Percentiles rank a stretch among this genome's conserved stretches.
Conservation (phyloP, 2,329 filamentous ascomycete species). For the Immersiporthe knoxdaviesiana region DNA sequence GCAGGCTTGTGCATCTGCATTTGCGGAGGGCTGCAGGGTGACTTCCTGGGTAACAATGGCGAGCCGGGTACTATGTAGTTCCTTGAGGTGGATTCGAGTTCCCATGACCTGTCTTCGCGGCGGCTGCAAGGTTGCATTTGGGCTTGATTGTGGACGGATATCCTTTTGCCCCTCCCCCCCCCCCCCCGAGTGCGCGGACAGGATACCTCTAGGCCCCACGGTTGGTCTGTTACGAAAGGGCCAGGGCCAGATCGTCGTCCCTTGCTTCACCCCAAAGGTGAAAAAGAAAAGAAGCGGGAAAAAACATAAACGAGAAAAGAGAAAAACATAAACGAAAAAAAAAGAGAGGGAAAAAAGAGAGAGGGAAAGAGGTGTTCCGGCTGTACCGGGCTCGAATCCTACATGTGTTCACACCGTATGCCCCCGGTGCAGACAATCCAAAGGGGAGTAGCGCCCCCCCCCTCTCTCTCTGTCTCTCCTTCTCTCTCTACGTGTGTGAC, state of each 20-base stretch:
- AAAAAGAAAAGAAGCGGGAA: background rate
- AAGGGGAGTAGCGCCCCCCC: constrained; percentile 23
- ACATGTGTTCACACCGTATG: constrained; percentile 6
- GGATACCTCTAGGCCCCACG: constrained; percentile 2
- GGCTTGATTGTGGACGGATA: constrained; percentile 13
- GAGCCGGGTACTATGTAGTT: constrained; percentile 30
- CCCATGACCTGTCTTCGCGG: constrained; percentile 29
- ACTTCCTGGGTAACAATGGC: constrained; percentile 6
- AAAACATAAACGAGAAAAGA: background rate
- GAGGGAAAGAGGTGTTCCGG: background rate
- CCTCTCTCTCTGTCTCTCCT: constrained; percentile 2
- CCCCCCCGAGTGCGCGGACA: background rate
- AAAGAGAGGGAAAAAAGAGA: background rate
- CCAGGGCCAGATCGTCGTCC: constrained; percentile 1
- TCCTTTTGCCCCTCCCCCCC: constrained; percentile 4
- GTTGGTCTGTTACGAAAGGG: background rate
- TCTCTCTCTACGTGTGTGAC: background rate
- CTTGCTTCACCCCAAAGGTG: background rate
- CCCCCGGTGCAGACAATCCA: constrained; percentile 25
- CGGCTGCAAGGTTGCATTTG: constrained; percentile 28
- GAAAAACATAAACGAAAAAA: background rate
- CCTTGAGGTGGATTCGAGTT: constrained; percentile 24
- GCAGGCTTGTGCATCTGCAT: constrained; percentile 12
- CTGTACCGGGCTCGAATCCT: background rate
- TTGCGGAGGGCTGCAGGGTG: constrained; percentile 25